Evolutionary conservation across 306 rosid species (phyloP), one percentile per base, ranked within the genome.

Genomic region (Vachellia collinsii): DNA sequence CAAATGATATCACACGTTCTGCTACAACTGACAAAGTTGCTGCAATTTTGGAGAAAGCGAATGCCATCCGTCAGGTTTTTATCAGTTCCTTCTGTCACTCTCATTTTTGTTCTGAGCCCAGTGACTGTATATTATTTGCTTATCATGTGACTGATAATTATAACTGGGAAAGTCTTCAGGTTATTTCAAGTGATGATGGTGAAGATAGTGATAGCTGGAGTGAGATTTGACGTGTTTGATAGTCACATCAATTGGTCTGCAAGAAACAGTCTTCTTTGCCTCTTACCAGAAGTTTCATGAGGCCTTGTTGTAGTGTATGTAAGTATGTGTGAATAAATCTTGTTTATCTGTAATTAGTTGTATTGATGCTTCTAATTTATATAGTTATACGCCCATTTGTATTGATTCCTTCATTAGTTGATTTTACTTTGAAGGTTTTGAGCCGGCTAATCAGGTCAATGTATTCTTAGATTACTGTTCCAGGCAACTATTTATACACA

Each of bases 11-110:
- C 38, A 73, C 85, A 1, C 87, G 74, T 78, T 86, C 92, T 11
- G n/a, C 87, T 13, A 81, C 94, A 25, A 91, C 85, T 16, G 84
- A 87, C 81, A 84, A 91, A 80, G 97, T 95, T 83, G 89, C 96
- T 5, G 98, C 98, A 84, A 95, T 95, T 83, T 81, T 95, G 87
- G 94, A 91, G 91, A 93, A 93, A 85, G 98, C 98, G 72, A 93
- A 83, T 38, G 96, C 98, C 42, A 93, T 95, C 59, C 98, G 98
- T 82, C 99, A 91, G 98, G 99, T 95, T 87, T 79, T 34, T n/a
- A 8, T 51, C 44, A 17, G 25, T 61, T n/a, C 29, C 12, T 25
- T 48, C 75, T 68, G 22, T 37, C 63, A 62, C 79, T 70, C 70
- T 14, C 56, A 16, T 47, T n/a, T 48, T 42, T 74, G 23, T 20